Evolutionary conservation across 1,284 basidiomycete species (phyloP), one percentile per base, ranked within the genome.

Genomic region (Marasmius fiardii): DNA sequence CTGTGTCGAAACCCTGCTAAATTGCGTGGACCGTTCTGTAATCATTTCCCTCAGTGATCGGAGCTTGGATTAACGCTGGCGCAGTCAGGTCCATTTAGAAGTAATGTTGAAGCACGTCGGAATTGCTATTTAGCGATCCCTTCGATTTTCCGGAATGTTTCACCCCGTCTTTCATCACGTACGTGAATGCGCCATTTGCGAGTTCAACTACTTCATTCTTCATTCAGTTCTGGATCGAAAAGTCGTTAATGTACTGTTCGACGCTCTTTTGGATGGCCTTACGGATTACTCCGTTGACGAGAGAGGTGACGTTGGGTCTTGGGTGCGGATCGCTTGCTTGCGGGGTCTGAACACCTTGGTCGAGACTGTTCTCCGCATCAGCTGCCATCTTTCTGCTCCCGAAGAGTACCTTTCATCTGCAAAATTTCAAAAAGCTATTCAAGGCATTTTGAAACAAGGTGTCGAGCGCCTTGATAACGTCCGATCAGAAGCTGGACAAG

Each of bases 221-320:
- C 56, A 41, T 45, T 21, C 60, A 90, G 87, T 73, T 60, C 61
- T 89, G 54, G 68, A 78, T 48, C 65, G 77, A 33, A 71, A 70
- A 48, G 61, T 70, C 26, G 71, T 82, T 52, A 69, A 70, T 54
- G 63, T 72, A 16, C 66, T 88, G 56, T 74, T 82, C 54, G 74
- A 81, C 54, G 75, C 78, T 21, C 66, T 91, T 45, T 70, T 88
- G 20, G 67, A 65, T 12, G 94, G 93, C 1, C 70, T 99, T 39
- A 77, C 83, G 16, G 96, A 99, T 74, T 98, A 98, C 67, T 88
- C 93, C 1, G 86, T 84, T 31, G 97, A 99, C 67, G 91, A 97
- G 69, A 83, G 97, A 56, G 97, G 97, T 4, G 97, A 99, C 67
- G 92, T 99, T 23, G 97, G 97, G 26, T 98, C 95, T 0, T 98